phyloP scores from a whole-genome alignment of 2,329 filamentous ascomycete species.

The Lachnellula arida region DNA sequence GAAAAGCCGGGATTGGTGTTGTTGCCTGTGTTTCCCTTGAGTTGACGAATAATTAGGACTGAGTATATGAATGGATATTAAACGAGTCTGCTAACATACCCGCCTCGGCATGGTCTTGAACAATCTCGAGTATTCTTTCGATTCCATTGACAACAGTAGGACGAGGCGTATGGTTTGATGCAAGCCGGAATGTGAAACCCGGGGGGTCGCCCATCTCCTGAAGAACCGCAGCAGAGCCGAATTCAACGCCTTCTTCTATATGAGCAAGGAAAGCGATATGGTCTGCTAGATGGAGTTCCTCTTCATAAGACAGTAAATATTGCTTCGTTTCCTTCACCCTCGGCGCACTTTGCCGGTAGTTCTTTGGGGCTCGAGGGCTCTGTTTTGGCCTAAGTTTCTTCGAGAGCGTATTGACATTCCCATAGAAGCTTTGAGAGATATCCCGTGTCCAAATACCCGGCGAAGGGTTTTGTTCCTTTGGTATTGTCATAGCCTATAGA shows the following conservation, averaged over 20 bases:
- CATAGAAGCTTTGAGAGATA: background rate
- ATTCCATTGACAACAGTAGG: background rate
- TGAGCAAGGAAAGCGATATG: constrained; percentile 22
- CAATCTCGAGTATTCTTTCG: background rate
- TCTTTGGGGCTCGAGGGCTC: background rate
- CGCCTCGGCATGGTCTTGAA: constrained; percentile 4
- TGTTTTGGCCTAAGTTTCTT: background rate
- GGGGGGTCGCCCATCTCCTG: constrained; percentile 11
- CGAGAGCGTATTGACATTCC: background rate
- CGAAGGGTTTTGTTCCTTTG: constrained; percentile 5
- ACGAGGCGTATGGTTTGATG: constrained; percentile 17
- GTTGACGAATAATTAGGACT: background rate
- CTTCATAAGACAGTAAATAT: constrained; percentile 4
- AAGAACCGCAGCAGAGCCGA: constrained; percentile 20
- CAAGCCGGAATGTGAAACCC: constrained; percentile 17
- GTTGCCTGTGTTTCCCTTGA: background rate
- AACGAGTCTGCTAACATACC: background rate
- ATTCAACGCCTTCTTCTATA: background rate
- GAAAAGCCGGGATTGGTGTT: background rate
- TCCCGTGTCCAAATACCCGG: constrained; percentile 26
- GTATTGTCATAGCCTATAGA: background rate
- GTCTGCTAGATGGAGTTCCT: constrained; percentile 25
- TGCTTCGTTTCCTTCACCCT: background rate
- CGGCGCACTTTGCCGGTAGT: background rate
- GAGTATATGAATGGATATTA: background rate